Evolutionary conservation across 2,329 filamentous ascomycete species (phyloP).

Genomic region (Colletotrichum kahawae): DNA sequence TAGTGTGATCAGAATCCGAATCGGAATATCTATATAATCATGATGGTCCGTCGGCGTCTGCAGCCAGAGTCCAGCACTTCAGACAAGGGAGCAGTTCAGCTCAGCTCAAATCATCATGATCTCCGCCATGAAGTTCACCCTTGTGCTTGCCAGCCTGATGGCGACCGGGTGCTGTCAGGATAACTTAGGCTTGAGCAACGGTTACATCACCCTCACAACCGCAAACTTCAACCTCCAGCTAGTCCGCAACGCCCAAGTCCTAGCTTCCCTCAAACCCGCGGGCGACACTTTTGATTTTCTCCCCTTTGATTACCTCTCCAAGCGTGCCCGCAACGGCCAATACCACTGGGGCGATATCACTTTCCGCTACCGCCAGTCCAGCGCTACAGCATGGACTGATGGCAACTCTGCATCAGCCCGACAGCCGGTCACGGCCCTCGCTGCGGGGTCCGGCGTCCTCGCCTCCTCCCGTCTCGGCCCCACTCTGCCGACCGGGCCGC

Average conservation of each 20-base stretch:
- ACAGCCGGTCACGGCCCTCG: conserved; percentile 37
- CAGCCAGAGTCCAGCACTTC: background rate
- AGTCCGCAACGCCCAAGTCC: conserved; percentile 49
- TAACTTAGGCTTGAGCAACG: conserved; percentile 42
- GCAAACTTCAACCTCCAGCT: conserved; percentile 47
- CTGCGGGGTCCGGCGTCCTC: conserved; percentile 31
- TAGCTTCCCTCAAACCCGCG: conserved; percentile 50
- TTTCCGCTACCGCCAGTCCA: conserved; percentile 53
- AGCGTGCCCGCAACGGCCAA: conserved; percentile 54
- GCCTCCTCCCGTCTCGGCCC: conserved; percentile 44
- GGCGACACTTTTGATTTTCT: conserved; percentile 57
- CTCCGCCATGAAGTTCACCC: background rate
- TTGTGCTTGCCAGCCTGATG: background rate
- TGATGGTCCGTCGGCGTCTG: background rate
- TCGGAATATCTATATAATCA: background rate
- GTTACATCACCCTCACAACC: conserved; percentile 44
- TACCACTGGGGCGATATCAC: conserved; percentile 66
- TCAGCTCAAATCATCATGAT: background rate
- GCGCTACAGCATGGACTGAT: conserved; percentile 45
- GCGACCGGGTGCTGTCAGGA: conserved; percentile 26
- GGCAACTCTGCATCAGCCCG: conserved; percentile 50
- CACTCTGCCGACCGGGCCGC: conserved; percentile 42
- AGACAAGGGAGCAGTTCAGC: background rate
- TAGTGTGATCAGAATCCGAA: background rate
- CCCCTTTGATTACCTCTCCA: conserved; percentile 53